phyloP scores from a whole-genome alignment of 2,329 filamentous ascomycete species.

The Paecilomyces niveus region DNA sequence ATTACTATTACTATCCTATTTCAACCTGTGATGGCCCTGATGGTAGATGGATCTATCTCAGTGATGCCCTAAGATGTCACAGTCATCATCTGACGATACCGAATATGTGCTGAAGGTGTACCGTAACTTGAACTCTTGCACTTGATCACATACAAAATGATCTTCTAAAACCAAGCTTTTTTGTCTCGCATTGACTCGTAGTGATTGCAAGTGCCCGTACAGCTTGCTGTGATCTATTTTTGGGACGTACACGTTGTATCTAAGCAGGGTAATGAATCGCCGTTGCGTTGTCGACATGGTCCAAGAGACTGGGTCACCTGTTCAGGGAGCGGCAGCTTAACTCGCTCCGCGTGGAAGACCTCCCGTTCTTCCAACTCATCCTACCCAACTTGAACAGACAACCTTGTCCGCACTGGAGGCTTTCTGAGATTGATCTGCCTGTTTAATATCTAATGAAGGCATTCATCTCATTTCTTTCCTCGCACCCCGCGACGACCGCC shows the following conservation, averaged over 20 bases:
- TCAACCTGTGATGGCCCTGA: background rate
- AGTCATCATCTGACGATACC: background rate
- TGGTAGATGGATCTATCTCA: background rate
- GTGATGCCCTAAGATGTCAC: background rate
- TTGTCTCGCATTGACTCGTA: background rate
- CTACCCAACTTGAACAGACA: background rate
- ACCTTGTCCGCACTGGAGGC: background rate
- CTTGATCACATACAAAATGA: background rate
- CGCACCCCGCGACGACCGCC: background rate
- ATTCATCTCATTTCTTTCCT: background rate
- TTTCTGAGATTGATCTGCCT: background rate
- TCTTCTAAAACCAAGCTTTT: background rate
- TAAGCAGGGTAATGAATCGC: background rate
- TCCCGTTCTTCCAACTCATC: background rate
- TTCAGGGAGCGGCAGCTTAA: background rate
- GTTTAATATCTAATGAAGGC: background rate
- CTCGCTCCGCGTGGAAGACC: background rate
- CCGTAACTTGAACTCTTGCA: background rate
- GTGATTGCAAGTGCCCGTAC: background rate
- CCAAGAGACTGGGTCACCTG: background rate
- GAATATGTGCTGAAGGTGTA: background rate
- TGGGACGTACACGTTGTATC: background rate
- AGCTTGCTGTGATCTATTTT: background rate
- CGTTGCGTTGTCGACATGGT: background rate
- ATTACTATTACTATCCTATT: background rate